These are phyloP conservation scores for Theobroma grandiflorum DNA, from an alignment of 441 rosid genomes.

Conservation along the genomic window DNA sequence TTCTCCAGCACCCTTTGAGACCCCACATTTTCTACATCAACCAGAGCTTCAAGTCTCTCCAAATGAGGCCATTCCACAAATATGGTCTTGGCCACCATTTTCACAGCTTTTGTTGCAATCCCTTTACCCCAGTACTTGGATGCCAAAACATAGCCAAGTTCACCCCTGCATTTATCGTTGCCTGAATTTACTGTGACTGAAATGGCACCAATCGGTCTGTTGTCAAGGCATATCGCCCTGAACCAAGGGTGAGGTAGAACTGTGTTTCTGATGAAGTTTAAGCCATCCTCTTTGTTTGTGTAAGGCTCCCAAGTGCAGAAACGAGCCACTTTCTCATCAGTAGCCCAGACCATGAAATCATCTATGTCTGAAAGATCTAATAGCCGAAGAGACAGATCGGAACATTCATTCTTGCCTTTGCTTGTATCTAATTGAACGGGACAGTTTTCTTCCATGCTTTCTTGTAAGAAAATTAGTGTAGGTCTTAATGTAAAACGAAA, in stretches of 20 bases:
- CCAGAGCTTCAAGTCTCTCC: constrained; percentile 82
- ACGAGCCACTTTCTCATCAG: constrained; percentile 52
- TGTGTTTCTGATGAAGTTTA: constrained; percentile 40
- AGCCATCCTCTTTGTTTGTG: constrained; percentile 54
- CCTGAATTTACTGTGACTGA: constrained; percentile 51
- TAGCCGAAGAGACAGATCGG: constrained; percentile 53
- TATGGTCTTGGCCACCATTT: constrained; percentile 44
- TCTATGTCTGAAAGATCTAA: constrained; percentile 58
- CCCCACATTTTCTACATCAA: constrained; percentile 58
- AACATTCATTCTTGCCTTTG: constrained; percentile 6
- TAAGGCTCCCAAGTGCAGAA: constrained; percentile 70
- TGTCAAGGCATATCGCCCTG: constrained; percentile 65
- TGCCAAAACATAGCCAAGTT: constrained; percentile 64
- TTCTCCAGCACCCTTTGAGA: constrained; percentile 76
- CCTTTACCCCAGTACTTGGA: constrained; percentile 69
- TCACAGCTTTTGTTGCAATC: constrained; percentile 62
- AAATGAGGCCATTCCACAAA: constrained; percentile 57
- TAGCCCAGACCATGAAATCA: constrained; percentile 81
- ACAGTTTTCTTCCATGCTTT: constrained; percentile 30
- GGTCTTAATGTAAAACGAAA: background rate
- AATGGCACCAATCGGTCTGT: constrained; percentile 59
- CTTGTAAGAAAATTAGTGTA: background rate
- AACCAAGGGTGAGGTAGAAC: constrained; percentile 66
- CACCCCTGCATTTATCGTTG: constrained; percentile 51
- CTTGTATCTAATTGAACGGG: background rate